Evolutionary conservation across 139 green algal species (phyloP), one percentile per base, ranked within the genome.

Genomic region (Haematococcus lacustris): DNA sequence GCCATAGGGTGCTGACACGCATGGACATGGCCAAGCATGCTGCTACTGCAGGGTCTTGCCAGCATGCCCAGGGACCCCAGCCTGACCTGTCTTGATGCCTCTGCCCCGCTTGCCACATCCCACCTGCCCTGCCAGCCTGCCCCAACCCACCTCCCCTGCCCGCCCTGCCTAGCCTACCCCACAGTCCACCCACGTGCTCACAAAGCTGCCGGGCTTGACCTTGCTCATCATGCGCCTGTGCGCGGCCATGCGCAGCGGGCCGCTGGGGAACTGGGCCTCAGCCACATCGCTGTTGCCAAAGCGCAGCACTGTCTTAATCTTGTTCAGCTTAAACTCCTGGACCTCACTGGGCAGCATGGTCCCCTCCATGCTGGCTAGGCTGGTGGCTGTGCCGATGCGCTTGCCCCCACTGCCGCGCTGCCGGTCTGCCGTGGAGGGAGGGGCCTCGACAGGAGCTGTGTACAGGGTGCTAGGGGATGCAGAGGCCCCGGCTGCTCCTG

Each of bases 231-330:
- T 65, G 37, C 66, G 66, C 26, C 73, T 38, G 2, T 39, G 2
- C 6, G 33, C 73, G 50, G 73, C 73, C 9, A 53, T 66, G 43
- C 30, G 51, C 57, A 2, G 74, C 32, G 13, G 73, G 73, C 1
- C 66, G 66, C 59, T 74, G 37, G 73, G 73, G 66, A 79, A 79
- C 39, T 59, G 39, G 30, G 28, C 32, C n/a, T 79, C 73, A 21
- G 66, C 43, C 2, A 47, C 21, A 28, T 79, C 73, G 43, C 65
- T 51, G n/a, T 53, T 35, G 2, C 28, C 38, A 30, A 79, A 79
- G 28, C 67, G 59, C 71, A 76, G 74, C 1, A 68, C 38, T 3
- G 63, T 73, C 65, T 78, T 78, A 51, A 67, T 78, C 51, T 68
- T 68, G 25, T 39, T 38, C 28, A 78, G 65, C 64, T 40, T 35